Conservation (phyloP, 2,329 filamentous ascomycete species). For the Pezicula radicicola region DNA sequence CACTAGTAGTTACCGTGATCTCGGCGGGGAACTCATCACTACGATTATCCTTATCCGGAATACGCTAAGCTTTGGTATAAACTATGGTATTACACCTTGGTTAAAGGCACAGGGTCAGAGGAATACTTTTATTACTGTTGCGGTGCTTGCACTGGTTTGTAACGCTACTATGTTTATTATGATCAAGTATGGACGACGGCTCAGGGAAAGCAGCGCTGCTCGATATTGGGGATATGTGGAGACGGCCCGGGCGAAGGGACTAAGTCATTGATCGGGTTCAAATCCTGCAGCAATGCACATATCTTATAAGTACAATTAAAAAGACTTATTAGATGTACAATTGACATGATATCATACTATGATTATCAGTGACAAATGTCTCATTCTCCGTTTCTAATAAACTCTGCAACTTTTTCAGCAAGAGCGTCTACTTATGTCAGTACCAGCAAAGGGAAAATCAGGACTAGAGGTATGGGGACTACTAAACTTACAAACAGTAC, state of each 20-base stretch:
- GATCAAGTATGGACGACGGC: constrained; percentile 14
- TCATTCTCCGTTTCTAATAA: too few species aligned
- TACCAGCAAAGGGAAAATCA: too few species aligned
- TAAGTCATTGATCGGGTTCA: constrained; percentile 12
- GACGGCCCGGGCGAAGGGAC: constrained; percentile 13
- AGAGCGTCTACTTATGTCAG: neutral
- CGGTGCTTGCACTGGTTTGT: constrained; percentile 22
- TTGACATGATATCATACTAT: too few species aligned
- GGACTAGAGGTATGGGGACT: too few species aligned
- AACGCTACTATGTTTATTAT: constrained; percentile 18
- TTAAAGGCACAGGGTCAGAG: constrained; percentile 34
- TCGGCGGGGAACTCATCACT: constrained; percentile 43
- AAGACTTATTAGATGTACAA: too few species aligned
- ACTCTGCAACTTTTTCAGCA: neutral
- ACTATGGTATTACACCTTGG: constrained; percentile 47
- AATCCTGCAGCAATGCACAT: too few species aligned
- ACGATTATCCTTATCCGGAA: constrained; percentile 45
- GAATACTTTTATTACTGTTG: constrained; percentile 39
- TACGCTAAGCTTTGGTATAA: constrained; percentile 45
- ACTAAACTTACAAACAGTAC: constrained; percentile 32
- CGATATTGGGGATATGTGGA: constrained; percentile 17
- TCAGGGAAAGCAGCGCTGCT: constrained; percentile 14
- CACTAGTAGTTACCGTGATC: constrained; percentile 43
- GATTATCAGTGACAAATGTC: too few species aligned
- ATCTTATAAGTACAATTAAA: too few species aligned